Percentiles rank a stretch among this genome's conserved stretches.
phyloP scores from a whole-genome alignment of 148 eudicot genomes.

The Cornus suecica region DNA sequence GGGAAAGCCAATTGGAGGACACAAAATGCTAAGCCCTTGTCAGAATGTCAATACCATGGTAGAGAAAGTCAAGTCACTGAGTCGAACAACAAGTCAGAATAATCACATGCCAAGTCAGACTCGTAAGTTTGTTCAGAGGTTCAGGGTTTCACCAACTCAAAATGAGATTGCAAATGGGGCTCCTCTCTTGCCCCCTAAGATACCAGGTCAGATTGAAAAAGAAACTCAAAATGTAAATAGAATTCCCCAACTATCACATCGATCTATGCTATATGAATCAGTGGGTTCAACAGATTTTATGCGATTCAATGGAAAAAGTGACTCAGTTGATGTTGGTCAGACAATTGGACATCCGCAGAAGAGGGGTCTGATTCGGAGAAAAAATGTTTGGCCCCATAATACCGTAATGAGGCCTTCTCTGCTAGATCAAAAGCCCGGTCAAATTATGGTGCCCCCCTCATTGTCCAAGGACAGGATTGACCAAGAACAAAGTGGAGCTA shows the following conservation, averaged over 20 bases:
- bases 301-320: conserved; percentile 9
- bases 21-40: not conserved
- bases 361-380: conserved; percentile 1
- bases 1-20: not conserved
- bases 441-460: not conserved
- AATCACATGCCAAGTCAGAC: conserved; percentile 17
- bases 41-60: conserved; percentile 16
- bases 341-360: conserved; percentile 10
- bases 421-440: not conserved
- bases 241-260: conserved; percentile 6
- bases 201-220: conserved; percentile 13
- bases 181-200: conserved; percentile 7
- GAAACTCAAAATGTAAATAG: not conserved
- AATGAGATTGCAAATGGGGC: not conserved
- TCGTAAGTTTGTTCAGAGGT: conserved; percentile 22
- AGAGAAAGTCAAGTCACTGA: conserved; percentile 21
- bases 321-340: not conserved
- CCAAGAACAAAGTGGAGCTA: not conserved
- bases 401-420: not conserved
- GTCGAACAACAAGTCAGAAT: conserved; percentile 2
- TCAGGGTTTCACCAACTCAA: conserved; percentile 14
- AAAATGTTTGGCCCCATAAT: not conserved
- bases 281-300: conserved; percentile 12
- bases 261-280: conserved; percentile 14
- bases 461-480: not conserved